phyloP scores from a whole-genome alignment of 2,329 filamentous ascomycete species.

The Dactylonectria estremocensis region DNA sequence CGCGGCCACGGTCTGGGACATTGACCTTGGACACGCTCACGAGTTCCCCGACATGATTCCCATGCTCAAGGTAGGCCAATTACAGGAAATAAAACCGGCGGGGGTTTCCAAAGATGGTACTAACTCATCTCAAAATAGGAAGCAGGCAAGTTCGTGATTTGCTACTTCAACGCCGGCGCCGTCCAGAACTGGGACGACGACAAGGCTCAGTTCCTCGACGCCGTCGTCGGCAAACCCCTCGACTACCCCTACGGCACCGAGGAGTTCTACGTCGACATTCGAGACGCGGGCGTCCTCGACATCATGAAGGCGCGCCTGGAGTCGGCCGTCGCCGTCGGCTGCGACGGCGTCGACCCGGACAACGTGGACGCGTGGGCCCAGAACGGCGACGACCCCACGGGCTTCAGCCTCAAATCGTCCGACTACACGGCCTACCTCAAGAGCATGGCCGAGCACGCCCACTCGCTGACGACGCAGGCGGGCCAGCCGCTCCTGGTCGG shows the following conservation, averaged over 20 bases:
- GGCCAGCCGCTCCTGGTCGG: conserved; percentile 49
- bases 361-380: conserved; percentile 53
- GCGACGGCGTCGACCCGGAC: conserved; percentile 55
- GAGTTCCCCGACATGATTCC: conserved; percentile 48
- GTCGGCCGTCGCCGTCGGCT: conserved; percentile 48
- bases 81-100: no score
- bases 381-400: conserved; percentile 46
- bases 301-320: conserved; percentile 52
- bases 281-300: conserved; percentile 43
- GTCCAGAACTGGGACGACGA: conserved; percentile 50
- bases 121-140: conserved; percentile 26
- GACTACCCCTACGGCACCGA: conserved; percentile 45
- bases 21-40: conserved; percentile 49
- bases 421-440: conserved; percentile 51
- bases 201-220: conserved; percentile 44
- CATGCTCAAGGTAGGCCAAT: conserved; percentile 46
- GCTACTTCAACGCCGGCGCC: conserved; percentile 54
- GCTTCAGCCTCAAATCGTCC: conserved; percentile 48
- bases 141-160: conserved; percentile 51
- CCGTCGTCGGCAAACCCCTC: conserved; percentile 45
- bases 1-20: conserved; percentile 51
- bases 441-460: conserved; percentile 49
- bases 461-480: conserved; percentile 45
- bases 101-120: background rate
- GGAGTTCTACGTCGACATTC: conserved; percentile 52